These are phyloP conservation scores for Cutaneotrichosporon daszewskae DNA, from an alignment of 1,284 basidiomycete species.

Conservation along the genomic window DNA sequence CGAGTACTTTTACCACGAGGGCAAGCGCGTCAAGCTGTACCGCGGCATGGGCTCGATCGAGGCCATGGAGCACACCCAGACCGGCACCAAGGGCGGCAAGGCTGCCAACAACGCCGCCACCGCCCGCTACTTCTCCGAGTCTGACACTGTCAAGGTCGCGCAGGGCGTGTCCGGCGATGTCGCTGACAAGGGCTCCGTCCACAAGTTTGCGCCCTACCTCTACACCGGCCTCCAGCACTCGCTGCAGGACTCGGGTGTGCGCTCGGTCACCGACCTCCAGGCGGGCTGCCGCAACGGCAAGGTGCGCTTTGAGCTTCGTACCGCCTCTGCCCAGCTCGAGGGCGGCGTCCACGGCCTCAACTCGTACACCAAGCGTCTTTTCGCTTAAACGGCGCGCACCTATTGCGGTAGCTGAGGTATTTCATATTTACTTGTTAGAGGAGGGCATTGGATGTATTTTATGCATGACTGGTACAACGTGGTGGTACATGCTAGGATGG, in stretches of 20 bases:
- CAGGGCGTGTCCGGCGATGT: slow-evolving; percentile 97
- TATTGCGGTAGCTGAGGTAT: neutral
- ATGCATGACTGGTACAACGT: slow-evolving; percentile 19
- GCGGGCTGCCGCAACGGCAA: slow-evolving; percentile 59
- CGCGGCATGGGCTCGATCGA: slow-evolving; percentile 97
- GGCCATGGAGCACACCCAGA: slow-evolving; percentile 85
- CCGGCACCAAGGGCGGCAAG: slow-evolving; percentile 50
- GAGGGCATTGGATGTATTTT: slow-evolving; percentile 10
- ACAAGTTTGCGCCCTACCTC: slow-evolving; percentile 86
- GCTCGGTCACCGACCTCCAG: slow-evolving; percentile 55
- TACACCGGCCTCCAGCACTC: slow-evolving; percentile 91
- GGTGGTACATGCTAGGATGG: neutral
- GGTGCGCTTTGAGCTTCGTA: slow-evolving; percentile 89
- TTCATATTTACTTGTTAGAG: neutral
- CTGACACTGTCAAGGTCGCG: slow-evolving; percentile 90
- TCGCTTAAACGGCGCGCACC: slow-evolving; percentile 44
- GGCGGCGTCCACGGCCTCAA: slow-evolving; percentile 91
- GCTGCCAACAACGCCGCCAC: slow-evolving; percentile 87
- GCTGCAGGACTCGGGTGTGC: slow-evolving; percentile 87
- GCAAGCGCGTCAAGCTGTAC: slow-evolving; percentile 97
- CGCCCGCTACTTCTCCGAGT: slow-evolving; percentile 94
- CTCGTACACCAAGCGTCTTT: slow-evolving; percentile 60
- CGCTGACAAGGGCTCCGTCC: slow-evolving; percentile 91
- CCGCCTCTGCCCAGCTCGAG: slow-evolving; percentile 91
- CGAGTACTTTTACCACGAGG: slow-evolving; percentile 98